These are phyloP conservation scores for Candida easanensis DNA, from an alignment of 805 yeast species.

Conservation along the genomic window DNA sequence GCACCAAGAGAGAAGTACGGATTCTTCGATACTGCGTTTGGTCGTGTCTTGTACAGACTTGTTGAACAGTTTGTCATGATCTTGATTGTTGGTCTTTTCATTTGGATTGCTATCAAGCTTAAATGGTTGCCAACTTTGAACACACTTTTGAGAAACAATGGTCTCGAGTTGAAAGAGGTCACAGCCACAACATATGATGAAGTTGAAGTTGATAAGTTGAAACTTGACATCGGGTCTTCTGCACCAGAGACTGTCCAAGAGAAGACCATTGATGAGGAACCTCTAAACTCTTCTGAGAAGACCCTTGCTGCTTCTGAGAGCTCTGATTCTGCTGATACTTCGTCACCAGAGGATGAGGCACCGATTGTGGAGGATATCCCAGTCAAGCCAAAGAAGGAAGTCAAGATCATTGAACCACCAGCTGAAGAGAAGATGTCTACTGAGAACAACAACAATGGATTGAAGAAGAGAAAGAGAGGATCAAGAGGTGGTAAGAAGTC, in stretches of 20 bases:
- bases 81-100: conserved; percentile 26
- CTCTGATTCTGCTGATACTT: not conserved
- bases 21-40: conserved; percentile 25
- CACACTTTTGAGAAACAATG: conserved; percentile 31
- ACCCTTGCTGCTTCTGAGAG: not conserved
- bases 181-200: conserved; percentile 8
- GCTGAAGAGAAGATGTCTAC: conserved; percentile 17
- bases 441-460: conserved; percentile 26
- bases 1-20: conserved; percentile 17
- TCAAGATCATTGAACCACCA: conserved; percentile 29
- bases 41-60: conserved; percentile 31
- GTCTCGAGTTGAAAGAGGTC: conserved; percentile 29
- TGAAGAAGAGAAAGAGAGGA: conserved; percentile 77
- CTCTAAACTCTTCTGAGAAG: not conserved
- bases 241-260: not conserved
- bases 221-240: not conserved
- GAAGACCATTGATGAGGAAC: not conserved
- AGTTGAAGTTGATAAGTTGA: conserved; percentile 4
- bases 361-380: not conserved
- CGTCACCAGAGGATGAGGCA: not conserved
- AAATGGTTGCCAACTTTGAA: conserved; percentile 33
- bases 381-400: conserved; percentile 21
- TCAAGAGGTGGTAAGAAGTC: conserved; percentile 76
- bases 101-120: conserved; percentile 30
- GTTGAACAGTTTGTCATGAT: conserved; percentile 40